phyloP scores from a whole-genome alignment of 257 asterid species.

The Petrea volubilis region DNA sequence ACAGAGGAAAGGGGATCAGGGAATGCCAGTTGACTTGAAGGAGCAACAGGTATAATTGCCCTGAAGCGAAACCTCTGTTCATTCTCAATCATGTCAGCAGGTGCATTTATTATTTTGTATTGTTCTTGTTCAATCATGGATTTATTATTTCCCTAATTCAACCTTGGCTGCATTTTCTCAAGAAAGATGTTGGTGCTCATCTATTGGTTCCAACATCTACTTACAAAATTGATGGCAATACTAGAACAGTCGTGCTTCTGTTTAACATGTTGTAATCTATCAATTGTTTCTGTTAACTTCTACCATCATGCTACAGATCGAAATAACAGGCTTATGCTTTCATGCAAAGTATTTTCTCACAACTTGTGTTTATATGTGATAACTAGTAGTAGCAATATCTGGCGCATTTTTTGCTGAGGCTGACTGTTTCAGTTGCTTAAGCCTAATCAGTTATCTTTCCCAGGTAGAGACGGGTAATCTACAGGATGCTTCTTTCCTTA shows the following conservation, averaged over 20 bases:
- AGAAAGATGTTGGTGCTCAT: conserved; percentile 16
- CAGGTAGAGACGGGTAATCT: conserved; percentile 71
- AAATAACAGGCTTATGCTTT: conserved; percentile 16
- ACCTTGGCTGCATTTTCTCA: background rate
- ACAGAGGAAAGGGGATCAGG: conserved; percentile 63
- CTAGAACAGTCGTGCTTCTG: conserved; percentile 10
- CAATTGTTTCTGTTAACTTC: conserved; percentile 4
- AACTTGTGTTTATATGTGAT: background rate
- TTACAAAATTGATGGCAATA: background rate
- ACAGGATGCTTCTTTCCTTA: conserved; percentile 75
- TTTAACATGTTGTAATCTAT: background rate
- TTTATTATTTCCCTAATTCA: background rate
- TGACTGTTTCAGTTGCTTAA: conserved; percentile 16
- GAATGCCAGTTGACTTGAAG: conserved; percentile 36
- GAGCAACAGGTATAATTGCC: conserved; percentile 54
- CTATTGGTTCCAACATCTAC: background rate
- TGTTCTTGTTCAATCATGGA: background rate
- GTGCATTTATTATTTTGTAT: background rate
- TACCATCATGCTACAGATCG: background rate
- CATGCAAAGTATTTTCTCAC: background rate
- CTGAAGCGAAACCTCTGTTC: background rate
- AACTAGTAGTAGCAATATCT: conserved; percentile 5
- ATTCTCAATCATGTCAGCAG: conserved; percentile 1
- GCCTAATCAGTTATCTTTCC: conserved; percentile 24
- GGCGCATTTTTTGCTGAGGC: background rate